These are phyloP conservation scores for Beverwykella pulmonaria DNA, from an alignment of 495 filamentous ascomycete genomes.

Conservation along the genomic window DNA sequence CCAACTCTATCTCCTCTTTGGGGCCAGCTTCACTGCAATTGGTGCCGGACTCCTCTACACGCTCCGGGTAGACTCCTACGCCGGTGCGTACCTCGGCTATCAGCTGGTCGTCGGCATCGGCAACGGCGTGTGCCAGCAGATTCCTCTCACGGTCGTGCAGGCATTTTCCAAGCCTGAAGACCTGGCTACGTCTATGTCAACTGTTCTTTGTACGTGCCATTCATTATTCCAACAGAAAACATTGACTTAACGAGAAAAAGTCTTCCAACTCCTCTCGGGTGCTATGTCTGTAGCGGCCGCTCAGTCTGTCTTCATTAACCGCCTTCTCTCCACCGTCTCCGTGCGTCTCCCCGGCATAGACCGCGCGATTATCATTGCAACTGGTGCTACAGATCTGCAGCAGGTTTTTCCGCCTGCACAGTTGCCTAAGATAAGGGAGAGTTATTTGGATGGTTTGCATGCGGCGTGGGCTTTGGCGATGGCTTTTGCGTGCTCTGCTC, in stretches of 20 bases:
- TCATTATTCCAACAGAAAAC: not conserved
- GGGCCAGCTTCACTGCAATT: slow-evolving; percentile 27
- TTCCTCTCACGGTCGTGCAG: slow-evolving; percentile 10
- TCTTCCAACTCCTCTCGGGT: slow-evolving; percentile 15
- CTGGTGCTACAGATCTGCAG: not conserved
- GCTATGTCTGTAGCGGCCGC: slow-evolving; percentile 3
- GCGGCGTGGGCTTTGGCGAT: slow-evolving; percentile 5
- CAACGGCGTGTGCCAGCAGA: slow-evolving; percentile 7
- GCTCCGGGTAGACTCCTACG: slow-evolving; percentile 2
- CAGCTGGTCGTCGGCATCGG: slow-evolving; percentile 25
- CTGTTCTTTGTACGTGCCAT: slow-evolving; percentile 23
- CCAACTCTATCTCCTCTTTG: not conserved
- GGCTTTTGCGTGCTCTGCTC: too few species aligned
- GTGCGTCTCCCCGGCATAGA: not conserved
- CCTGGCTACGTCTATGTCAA: slow-evolving; percentile 9
- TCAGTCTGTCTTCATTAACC: slow-evolving; percentile 14
- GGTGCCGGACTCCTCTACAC: slow-evolving; percentile 33
- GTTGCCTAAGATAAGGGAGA: not conserved
- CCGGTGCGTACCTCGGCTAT: slow-evolving; percentile 29
- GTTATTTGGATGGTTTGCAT: not conserved
- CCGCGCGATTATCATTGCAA: not conserved
- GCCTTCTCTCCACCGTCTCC: not conserved
- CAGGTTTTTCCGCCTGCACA: not conserved
- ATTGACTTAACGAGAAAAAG: not conserved
- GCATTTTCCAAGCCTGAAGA: slow-evolving; percentile 6